Conservation (phyloP, 2,329 filamentous ascomycete species). For the Emericellopsis cladophorae region DNA sequence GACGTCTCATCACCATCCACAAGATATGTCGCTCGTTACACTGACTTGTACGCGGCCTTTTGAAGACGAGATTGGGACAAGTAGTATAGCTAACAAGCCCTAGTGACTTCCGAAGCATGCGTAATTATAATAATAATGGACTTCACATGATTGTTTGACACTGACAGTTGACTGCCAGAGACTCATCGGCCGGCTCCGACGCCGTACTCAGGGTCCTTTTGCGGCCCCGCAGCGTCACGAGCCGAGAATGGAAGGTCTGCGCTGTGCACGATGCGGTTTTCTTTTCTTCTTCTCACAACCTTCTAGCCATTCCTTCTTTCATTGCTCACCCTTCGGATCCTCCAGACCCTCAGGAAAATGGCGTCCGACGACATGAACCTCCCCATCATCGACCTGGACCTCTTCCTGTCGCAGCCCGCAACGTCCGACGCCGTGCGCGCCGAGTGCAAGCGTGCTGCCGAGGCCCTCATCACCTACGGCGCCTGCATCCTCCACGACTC, state of each 20-base stretch:
- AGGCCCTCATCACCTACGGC: slow-evolving; percentile 46
- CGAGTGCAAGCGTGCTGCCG: slow-evolving; percentile 41
- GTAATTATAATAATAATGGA: too few relatives aligned
- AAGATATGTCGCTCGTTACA: too few relatives aligned
- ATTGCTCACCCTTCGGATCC: too few relatives aligned
- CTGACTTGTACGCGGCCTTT: too few relatives aligned
- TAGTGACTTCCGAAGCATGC: too few relatives aligned
- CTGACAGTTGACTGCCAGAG: too few relatives aligned
- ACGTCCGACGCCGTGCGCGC: slow-evolving; percentile 29
- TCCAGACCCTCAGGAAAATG: too few relatives aligned
- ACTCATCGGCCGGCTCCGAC: slow-evolving; percentile 4
- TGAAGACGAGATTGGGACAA: too few relatives aligned
- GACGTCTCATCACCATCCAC: too few relatives aligned
- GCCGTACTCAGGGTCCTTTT: background rate
- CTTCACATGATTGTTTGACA: too few relatives aligned
- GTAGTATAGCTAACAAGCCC: too few relatives aligned
- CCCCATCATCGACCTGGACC: slow-evolving; percentile 45
- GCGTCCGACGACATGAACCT: slow-evolving; percentile 33
- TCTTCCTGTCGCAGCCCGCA: slow-evolving; percentile 33
- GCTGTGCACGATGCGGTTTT: background rate
- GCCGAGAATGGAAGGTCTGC: background rate
- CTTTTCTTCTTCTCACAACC: background rate
- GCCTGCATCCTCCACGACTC: slow-evolving; percentile 48
- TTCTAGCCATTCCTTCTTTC: background rate
- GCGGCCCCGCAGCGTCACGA: background rate